Evolutionary conservation across 78 protist genomes (phyloP).

Genomic region (Dictyostelium purpureum): DNA sequence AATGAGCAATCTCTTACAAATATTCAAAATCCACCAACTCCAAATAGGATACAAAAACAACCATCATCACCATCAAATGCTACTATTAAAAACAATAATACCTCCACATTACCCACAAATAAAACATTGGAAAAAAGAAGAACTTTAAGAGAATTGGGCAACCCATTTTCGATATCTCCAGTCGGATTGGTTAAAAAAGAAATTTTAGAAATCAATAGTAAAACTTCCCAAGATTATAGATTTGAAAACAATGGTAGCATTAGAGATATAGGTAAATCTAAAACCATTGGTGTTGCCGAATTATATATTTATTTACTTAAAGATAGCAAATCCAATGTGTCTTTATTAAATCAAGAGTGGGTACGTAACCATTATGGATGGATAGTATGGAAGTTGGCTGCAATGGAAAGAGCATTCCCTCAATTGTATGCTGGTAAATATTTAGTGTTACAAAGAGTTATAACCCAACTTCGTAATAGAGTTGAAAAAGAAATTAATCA

Average conservation of each 20-base stretch:
- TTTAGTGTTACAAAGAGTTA: conserved; percentile 4
- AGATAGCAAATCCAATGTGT: neutral
- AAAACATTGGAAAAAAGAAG: conserved; percentile 10
- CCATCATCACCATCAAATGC: neutral
- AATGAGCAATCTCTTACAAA: neutral
- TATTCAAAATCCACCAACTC: neutral
- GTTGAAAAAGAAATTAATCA: conserved; percentile 41
- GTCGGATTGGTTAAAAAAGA: conserved; percentile 19
- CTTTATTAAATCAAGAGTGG: conserved; percentile 54
- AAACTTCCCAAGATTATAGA: conserved; percentile 21
- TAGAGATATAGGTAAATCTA: conserved; percentile 15
- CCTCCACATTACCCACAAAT: neutral
- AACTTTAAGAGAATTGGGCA: conserved; percentile 31
- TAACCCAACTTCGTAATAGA: conserved; percentile 50
- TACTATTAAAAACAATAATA: neutral
- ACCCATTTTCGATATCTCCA: conserved; percentile 8
- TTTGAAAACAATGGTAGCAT: conserved; percentile 11
- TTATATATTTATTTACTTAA: neutral
- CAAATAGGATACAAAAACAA: neutral
- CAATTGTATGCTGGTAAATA: conserved; percentile 28
- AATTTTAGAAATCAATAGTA: conserved; percentile 19
- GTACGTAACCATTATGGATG: conserved; percentile 84
- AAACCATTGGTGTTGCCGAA: conserved; percentile 35
- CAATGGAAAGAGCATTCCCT: conserved; percentile 69
- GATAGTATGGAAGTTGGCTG: conserved; percentile 87